Evolutionary conservation across 306 rosid species (phyloP).

Genomic region (Rosa chinensis): DNA sequence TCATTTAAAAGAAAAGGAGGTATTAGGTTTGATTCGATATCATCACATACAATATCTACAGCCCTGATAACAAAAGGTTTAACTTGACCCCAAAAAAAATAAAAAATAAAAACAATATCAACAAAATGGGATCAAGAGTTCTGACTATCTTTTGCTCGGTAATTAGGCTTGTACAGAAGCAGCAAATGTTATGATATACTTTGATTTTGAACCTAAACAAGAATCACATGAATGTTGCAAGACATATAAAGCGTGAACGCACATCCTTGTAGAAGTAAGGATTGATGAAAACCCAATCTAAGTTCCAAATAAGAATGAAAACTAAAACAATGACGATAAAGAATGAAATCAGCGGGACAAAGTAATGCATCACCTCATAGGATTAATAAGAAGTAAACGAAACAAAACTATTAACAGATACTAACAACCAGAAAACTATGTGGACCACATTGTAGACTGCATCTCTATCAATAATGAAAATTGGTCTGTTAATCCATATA

Average conservation of each 20-base stretch:
- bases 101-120: not conserved
- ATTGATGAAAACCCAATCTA: not conserved
- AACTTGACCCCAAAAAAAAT: not conserved
- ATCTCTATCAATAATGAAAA: not conserved
- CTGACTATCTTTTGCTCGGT: not conserved
- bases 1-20: conserved; percentile 33
- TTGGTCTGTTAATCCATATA: conserved; percentile 32
- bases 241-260: not conserved
- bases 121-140: not conserved
- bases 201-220: not conserved
- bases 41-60: not conserved
- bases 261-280: not conserved
- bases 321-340: not conserved
- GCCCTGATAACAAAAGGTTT: not conserved
- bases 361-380: not conserved
- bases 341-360: not conserved
- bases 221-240: not conserved
- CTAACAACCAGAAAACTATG: not conserved
- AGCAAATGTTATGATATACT: not conserved
- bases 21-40: conserved; percentile 6
- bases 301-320: not conserved
- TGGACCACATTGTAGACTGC: not conserved
- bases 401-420: not conserved
- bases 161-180: not conserved
- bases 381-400: not conserved